These are phyloP conservation scores for Lactifluus hygrophoroides DNA, from an alignment of 768 basidiomycete genomes.

Conservation along the genomic window DNA sequence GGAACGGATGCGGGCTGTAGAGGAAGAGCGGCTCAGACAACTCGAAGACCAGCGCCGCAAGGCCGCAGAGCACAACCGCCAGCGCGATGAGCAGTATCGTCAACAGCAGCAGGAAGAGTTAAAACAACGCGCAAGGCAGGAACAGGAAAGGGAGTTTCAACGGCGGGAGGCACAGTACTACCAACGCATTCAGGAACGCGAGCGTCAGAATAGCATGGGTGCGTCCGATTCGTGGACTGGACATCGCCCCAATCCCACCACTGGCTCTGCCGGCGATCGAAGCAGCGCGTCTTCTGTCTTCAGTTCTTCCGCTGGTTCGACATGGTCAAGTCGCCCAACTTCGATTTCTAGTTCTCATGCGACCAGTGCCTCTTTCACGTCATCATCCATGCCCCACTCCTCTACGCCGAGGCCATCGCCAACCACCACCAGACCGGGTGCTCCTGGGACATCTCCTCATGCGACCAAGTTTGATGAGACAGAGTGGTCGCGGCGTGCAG, in stretches of 20 bases:
- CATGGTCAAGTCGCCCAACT: slow-evolving; percentile 18
- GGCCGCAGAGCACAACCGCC: slow-evolving; percentile 26
- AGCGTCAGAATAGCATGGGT: slow-evolving; percentile 26
- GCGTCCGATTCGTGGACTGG: slow-evolving; percentile 16
- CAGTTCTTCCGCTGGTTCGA: slow-evolving; percentile 17
- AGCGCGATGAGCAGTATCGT: slow-evolving; percentile 15
- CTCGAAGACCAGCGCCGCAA: slow-evolving; percentile 30
- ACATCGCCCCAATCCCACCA: slow-evolving; percentile 23
- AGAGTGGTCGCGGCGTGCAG: slow-evolving; percentile 57
- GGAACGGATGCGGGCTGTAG: slow-evolving; percentile 8
- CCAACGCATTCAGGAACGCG: slow-evolving; percentile 17
- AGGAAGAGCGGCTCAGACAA: slow-evolving; percentile 20
- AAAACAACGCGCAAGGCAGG: slow-evolving; percentile 28
- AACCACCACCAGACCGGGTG: slow-evolving; percentile 10
- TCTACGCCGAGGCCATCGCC: slow-evolving; percentile 9
- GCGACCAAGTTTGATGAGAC: slow-evolving; percentile 31
- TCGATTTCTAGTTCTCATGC: slow-evolving; percentile 18
- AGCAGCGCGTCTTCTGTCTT: slow-evolving; percentile 20
- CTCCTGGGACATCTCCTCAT: slow-evolving; percentile 17
- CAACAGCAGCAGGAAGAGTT: slow-evolving; percentile 22
- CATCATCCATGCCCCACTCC: slow-evolving; percentile 12
- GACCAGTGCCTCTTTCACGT: neutral
- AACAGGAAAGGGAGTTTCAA: slow-evolving; percentile 22
- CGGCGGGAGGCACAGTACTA: slow-evolving; percentile 18
- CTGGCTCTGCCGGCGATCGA: slow-evolving; percentile 17